phyloP scores from a whole-genome alignment of 2,329 filamentous ascomycete species.

The Bimuria novae-zelandiae region DNA sequence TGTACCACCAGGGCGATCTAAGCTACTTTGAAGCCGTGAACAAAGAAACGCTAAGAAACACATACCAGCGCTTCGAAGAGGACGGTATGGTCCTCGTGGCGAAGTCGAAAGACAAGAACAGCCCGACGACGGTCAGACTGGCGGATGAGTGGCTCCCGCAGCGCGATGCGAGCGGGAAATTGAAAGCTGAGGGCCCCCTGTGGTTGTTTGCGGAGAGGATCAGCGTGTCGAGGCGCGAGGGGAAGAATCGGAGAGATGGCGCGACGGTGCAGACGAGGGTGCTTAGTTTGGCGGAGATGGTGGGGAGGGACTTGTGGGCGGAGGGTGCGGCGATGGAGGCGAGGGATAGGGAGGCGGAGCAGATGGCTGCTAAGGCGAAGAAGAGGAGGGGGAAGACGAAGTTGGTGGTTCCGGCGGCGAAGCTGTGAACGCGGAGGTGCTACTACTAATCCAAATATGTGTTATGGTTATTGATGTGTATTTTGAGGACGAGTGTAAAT shows the following conservation, averaged over 20 bases:
- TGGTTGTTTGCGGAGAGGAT: conserved; percentile 95
- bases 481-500: no score
- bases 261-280: conserved; percentile 85
- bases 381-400: conserved; percentile 39
- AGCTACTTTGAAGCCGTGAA: conserved; percentile 98
- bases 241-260: conserved; percentile 94
- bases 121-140: conserved; percentile 67
- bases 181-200: conserved; percentile 73
- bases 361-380: conserved; percentile 19
- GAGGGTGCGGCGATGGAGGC: conserved; percentile 25
- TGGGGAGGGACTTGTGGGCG: conserved; percentile 73
- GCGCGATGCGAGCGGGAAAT: conserved; percentile 61
- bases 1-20: conserved; percentile 96
- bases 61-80: conserved; percentile 84
- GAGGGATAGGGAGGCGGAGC: conserved; percentile 16
- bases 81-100: conserved; percentile 82
- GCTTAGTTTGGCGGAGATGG: conserved; percentile 72
- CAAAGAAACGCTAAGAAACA: conserved; percentile 95
- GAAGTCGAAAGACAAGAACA: conserved; percentile 67
- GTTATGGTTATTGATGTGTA: no score
- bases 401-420: conserved; percentile 36
- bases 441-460: no score
- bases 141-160: conserved; percentile 74
- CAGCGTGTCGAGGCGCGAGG: conserved; percentile 79
- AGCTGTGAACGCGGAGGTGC: no score